Evolutionary conservation across 768 basidiomycete genomes (phyloP).

Genomic region (Xerocomus spinulosus): DNA sequence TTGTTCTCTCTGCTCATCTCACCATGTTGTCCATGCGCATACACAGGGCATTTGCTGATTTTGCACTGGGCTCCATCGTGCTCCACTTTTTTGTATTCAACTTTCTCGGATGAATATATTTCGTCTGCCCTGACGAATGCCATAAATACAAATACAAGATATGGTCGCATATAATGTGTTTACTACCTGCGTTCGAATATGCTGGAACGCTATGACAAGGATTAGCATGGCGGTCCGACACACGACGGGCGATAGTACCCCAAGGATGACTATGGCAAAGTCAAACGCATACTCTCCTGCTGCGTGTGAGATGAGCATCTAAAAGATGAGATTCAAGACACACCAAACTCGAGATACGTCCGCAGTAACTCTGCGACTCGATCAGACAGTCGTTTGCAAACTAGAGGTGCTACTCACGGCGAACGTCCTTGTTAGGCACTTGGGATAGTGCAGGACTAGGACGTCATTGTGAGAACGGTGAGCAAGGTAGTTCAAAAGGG

Average conservation of each 20-base stretch:
- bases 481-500: constrained; percentile 5
- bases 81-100: constrained; percentile 99
- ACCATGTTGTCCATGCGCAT: neutral
- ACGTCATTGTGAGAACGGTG: neutral
- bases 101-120: constrained; percentile 72
- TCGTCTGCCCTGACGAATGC: neutral
- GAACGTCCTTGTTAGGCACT: constrained; percentile 85
- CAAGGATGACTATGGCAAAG: constrained; percentile 78
- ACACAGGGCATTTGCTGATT: constrained; percentile 92
- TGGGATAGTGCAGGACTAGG: constrained; percentile 65
- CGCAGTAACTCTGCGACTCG: constrained; percentile 54
- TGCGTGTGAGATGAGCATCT: neutral
- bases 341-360: constrained; percentile 78
- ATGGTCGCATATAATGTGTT: too few relatives aligned
- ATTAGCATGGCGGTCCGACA: constrained; percentile 1
- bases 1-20: neutral
- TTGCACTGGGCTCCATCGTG: constrained; percentile 89
- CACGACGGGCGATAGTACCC: constrained; percentile 41
- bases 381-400: neutral
- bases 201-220: constrained; percentile 50
- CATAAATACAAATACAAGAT: too few relatives aligned
- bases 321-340: constrained; percentile 18
- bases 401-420: constrained; percentile 53
- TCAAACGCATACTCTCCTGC: constrained; percentile 83
- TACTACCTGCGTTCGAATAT: constrained; percentile 59